Evolutionary conservation across 2,329 filamentous ascomycete genomes (phyloP).

Genomic region (Scedosporium aurantiacum): DNA sequence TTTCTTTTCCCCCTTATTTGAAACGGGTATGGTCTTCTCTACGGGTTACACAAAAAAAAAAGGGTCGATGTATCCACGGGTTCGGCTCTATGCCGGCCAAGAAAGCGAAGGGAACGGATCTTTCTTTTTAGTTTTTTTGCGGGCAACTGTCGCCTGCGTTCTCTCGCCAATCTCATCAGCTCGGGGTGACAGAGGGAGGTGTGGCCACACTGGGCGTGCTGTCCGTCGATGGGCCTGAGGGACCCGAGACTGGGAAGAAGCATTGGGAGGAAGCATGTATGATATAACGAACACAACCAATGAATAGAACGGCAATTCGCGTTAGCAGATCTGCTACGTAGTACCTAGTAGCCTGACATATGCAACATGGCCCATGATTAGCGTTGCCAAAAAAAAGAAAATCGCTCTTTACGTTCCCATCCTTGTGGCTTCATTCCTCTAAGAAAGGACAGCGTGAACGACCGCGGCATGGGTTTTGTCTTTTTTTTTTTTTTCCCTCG

Average conservation of each 20-base stretch:
- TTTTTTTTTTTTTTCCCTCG: no score
- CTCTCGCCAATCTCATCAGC: neutral
- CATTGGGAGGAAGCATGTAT: neutral
- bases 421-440: no score
- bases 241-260: neutral
- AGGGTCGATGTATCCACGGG: neutral
- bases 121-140: neutral
- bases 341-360: no score
- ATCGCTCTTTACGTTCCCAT: no score
- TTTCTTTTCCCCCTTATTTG: neutral
- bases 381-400: no score
- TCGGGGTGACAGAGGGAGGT: neutral
- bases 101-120: neutral
- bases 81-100: neutral
- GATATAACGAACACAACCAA: neutral
- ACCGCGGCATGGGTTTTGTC: no score
- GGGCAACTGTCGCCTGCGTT: neutral
- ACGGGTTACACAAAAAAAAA: neutral
- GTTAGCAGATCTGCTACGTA: no score
- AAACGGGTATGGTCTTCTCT: neutral
- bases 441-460: no score
- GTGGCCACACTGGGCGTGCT: neutral
- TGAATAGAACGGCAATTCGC: neutral
- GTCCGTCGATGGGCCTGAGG: neutral
- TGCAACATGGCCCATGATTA: no score